Evolutionary conservation across 2,329 filamentous ascomycete genomes (phyloP), one percentile per base, ranked within the genome.

Genomic region (Fusarium vanettenii): DNA sequence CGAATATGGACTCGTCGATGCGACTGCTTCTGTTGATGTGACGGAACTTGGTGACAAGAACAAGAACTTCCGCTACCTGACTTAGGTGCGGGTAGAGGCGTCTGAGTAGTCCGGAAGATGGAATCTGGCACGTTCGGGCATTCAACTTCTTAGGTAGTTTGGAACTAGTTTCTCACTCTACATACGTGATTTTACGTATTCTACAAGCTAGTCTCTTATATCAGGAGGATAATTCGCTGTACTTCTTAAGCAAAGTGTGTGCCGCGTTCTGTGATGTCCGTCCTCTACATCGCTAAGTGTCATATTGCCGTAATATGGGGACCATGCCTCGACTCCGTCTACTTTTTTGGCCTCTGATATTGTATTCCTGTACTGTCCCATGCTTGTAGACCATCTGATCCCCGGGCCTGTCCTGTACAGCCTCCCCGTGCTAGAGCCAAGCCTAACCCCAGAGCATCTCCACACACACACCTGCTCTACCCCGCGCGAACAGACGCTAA

Each of bases 1-100:
- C 9, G 14, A 62, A 29, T 69, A 69, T 50, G 69, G 69, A 8
- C 11, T 52, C 4, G 59, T 52, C 1, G 59, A 64, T 14, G 14
- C 20, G 14, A 22, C 31, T n/a, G 37, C 13, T 8, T 20, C 59
- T 5, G 52, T 69, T 22, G 67, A 69, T 45, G 69, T 69, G 18
- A 61, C 62, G 9, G 66, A 65, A 5, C 39, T 33, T 16, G 69
- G 69, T 4, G 69, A 71, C n/a, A 60, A 71, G 39, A 64, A 56
- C 37, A 48, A 45, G 37, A 63, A 69, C 27, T 71, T 71, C 22
- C 62, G 66, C 3, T 71, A 71, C 31, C 61, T 71, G 37, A 66
- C 64, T n/a, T 66, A 35, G 20, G 16, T 59, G 33, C 13, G 14
- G 11, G 14, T 20, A 16, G 29, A 56, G 22, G 13, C 33, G n/a